phyloP scores from a whole-genome alignment of 2,329 filamentous ascomycete genomes.

The Pseudogymnoascus sp. region DNA sequence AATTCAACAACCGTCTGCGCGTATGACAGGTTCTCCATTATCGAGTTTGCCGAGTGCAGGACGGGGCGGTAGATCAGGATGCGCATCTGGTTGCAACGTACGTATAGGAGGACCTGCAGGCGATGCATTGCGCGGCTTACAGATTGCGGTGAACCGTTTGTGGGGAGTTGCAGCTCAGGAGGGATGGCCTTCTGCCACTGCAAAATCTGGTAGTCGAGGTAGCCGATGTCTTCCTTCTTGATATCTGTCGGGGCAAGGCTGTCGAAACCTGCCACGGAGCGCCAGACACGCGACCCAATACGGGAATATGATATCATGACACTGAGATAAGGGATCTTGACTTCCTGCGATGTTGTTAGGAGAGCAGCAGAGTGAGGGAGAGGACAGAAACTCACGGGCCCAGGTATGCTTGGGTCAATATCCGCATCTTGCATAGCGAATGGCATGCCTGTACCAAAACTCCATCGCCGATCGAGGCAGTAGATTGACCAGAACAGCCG shows the following conservation, averaged over 20 bases:
- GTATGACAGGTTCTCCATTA: slow-evolving; percentile 66
- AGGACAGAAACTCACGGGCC: slow-evolving; percentile 56
- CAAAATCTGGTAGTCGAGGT: slow-evolving; percentile 75
- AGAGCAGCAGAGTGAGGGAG: slow-evolving; percentile 19
- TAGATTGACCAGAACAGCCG: slow-evolving; percentile 84
- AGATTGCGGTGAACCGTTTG: slow-evolving; percentile 39
- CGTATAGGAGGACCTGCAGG: slow-evolving; percentile 74
- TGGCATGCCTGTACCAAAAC: slow-evolving; percentile 81
- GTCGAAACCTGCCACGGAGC: slow-evolving; percentile 67
- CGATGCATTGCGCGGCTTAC: slow-evolving; percentile 50
- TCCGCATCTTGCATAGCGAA: slow-evolving; percentile 81
- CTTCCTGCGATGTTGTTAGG: slow-evolving; percentile 17
- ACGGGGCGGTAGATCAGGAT: slow-evolving; percentile 85
- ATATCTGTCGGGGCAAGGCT: slow-evolving; percentile 39
- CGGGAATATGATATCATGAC: slow-evolving; percentile 81
- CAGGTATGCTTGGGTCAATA: slow-evolving; percentile 71
- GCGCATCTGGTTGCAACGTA: slow-evolving; percentile 84
- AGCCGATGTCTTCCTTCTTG: slow-evolving; percentile 68
- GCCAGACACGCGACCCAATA: slow-evolving; percentile 82
- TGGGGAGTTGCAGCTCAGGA: slow-evolving; percentile 52
- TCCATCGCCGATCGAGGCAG: slow-evolving; percentile 79
- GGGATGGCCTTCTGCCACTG: slow-evolving; percentile 79
- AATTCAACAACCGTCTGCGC: slow-evolving; percentile 70
- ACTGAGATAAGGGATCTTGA: slow-evolving; percentile 58
- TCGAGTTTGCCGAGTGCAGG: slow-evolving; percentile 76